These are phyloP conservation scores for Coemansia aciculifera DNA, from an alignment of 192 early-diverging fungal genomes.

Conservation along the genomic window DNA sequence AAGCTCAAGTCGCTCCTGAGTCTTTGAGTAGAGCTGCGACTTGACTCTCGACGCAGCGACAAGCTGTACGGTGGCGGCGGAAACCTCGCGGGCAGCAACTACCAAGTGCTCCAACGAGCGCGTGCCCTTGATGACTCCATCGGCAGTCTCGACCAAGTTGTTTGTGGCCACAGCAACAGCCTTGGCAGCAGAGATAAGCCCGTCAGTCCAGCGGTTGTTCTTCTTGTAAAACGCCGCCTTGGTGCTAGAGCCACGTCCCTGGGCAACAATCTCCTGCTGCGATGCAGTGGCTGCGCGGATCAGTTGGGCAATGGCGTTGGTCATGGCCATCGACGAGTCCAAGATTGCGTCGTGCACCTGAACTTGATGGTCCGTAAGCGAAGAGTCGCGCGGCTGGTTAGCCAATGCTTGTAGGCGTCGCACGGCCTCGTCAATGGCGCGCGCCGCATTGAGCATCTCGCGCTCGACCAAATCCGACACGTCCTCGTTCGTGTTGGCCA, in stretches of 20 bases:
- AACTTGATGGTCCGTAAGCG: constrained; percentile 69
- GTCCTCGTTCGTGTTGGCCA: constrained; percentile 63
- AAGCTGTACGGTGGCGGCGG: constrained; percentile 93
- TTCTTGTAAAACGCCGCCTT: constrained; percentile 97
- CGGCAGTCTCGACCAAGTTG: constrained; percentile 89
- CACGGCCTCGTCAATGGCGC: constrained; percentile 90
- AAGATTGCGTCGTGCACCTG: constrained; percentile 91
- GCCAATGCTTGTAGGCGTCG: constrained; percentile 78
- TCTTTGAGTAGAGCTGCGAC: constrained; percentile 86
- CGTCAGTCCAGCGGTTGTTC: constrained; percentile 99
- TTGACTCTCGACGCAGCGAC: constrained; percentile 97
- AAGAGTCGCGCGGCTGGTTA: constrained; percentile 70
- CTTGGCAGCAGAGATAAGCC: constrained; percentile 94
- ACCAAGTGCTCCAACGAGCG: constrained; percentile 92
- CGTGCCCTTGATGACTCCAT: constrained; percentile 90
- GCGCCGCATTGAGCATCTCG: constrained; percentile 89
- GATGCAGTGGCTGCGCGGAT: constrained; percentile 92
- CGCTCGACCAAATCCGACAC: constrained; percentile 89
- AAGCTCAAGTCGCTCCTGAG: constrained; percentile 90
- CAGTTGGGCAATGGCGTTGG: constrained; percentile 89
- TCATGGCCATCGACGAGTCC: constrained; percentile 88
- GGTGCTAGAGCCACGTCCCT: constrained; percentile 78
- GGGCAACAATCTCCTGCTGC: constrained; percentile 96
- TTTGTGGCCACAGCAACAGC: constrained; percentile 93
- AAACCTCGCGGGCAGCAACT: constrained; percentile 96